Percentiles rank a stretch among this genome's conserved stretches.
phyloP scores from a whole-genome alignment of 768 basidiomycete genomes.

The Galerina sulciceps region DNA sequence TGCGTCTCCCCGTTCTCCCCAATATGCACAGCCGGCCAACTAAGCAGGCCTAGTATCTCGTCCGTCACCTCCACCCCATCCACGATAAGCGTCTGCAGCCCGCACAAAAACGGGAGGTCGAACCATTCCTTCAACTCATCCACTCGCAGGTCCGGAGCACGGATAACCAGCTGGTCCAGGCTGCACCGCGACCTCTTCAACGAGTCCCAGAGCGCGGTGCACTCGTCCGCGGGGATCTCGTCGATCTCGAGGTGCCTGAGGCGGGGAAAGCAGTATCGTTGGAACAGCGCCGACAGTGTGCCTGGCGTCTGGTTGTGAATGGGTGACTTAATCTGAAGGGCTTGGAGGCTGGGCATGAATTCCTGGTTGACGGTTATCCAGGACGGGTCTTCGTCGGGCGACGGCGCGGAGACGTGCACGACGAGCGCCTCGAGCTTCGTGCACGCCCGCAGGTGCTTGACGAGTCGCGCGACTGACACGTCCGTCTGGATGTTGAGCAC shows the following conservation, averaged over 20 bases:
- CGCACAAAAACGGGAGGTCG: not conserved
- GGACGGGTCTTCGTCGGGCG: too few species aligned
- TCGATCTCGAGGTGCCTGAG: constrained; percentile 2
- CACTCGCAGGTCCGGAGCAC: not conserved
- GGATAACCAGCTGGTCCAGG: not conserved
- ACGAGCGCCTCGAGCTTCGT: not conserved
- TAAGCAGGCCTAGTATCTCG: constrained; percentile 7
- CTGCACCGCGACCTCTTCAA: not conserved
- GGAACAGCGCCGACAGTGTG: not conserved
- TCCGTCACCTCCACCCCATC: constrained; percentile 9
- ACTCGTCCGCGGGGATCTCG: not conserved
- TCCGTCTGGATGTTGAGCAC: constrained; percentile 6
- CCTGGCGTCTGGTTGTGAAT: not conserved
- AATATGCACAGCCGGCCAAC: not conserved
- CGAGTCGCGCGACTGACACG: not conserved
- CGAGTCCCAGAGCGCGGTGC: not conserved
- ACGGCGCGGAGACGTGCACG: not conserved
- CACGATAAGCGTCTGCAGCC: constrained; percentile 5
- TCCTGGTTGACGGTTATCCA: too few species aligned
- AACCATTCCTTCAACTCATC: constrained; percentile 5
- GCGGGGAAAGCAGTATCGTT: not conserved
- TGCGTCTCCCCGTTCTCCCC: not conserved
- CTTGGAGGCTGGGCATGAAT: too few species aligned
- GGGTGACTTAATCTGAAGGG: too few species aligned
- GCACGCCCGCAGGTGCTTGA: not conserved